Base-by-base conservation (phyloP, 2,329 filamentous ascomycete species). In the Penicillium aurantiogriseum region DNA sequence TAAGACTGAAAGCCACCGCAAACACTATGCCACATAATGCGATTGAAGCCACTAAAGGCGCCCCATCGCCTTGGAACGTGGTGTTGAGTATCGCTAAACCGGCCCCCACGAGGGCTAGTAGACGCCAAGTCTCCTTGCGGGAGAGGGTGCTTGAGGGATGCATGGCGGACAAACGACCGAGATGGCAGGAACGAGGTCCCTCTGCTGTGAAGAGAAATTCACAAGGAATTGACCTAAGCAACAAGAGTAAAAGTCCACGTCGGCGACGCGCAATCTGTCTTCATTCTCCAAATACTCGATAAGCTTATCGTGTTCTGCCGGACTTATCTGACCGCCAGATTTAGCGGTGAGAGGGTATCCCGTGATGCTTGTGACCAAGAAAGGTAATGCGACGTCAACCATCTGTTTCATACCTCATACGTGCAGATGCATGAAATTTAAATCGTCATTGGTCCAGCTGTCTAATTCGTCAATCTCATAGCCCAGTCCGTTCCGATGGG, bases 21-120 rank as follows among this genome's bases (percentile, higher is more conserved):
- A 96, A 99, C 36, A 90, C 92, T 64, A 96, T 81, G 23, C 88
- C 85, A 69, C 91, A 94, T 67, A 97, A 88, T 17, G 92, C 91
- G 56, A 96, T 80, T 1, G 91, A 96, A 10, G 92, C 93, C 65
- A 95, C 82, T 67, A 99, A 83, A 38, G 94, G 93, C 67, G 94
- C 91, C 64, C 92, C 92, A 75, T 96, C 89, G 65, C 86, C 90
- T 58, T 87, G 85, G 70, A 97, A 88, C 39, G 91, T 91, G 73
- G 93, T 93, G 51, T 71, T 63, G 62, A 97, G 83, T 63, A 97
- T 81, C 57, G 85, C 86, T 64, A 90, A 72, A 69, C 89, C 91
- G 55, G 85, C 86, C 63, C 85, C 81, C 44, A 86, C 84, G 55
- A 96, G 78, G 19, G 85, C 79, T 63, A 89, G 69, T 54, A 88